Base-by-base conservation (phyloP, 306 rosid genomes). In the Geum urbanum region DNA sequence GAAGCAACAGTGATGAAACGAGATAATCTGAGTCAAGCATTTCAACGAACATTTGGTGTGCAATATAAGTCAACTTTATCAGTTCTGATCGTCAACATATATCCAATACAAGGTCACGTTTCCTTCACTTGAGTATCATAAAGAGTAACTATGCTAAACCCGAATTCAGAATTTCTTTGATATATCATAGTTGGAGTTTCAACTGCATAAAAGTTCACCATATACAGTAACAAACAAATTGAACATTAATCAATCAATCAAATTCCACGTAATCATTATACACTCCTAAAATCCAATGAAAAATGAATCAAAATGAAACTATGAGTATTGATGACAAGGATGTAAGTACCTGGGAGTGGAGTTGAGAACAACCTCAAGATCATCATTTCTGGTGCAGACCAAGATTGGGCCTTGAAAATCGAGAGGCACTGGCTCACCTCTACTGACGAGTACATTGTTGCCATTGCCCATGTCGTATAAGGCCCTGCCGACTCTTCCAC, bases 311-410 rank as follows among this genome's bases (percentile, higher is more conserved):
- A 27, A 27, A 27, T 27, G 32, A 27, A 27, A 27, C 32, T 27
- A 27, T 27, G 32, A 27, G 32, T 27, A 27, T 27, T 27, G 32
- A 27, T 27, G 32, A 27, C 32, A 27, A 27, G 57, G 24, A 24
- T 13, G 51, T 19, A 44, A 46, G 9, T 75, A 92, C 98, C 49
- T 78, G 40, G 98, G 98, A 63, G 95, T 94, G 12, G 87, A 74
- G 16, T 87, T 76, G 55, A 94, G 96, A 45, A 94, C 96, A 10
- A 81, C 86, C 4, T 94, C 96, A 10, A 94, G 98, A 84, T 94
- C 97, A 56, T 94, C 98, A 69, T 94, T 94, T 52, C 98, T 79
- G 0, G 98, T 94, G 73, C 98, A 94, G 2, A 90, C 96, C 32
- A 90, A 78, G 53, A 94, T 88, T 9, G 98, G 98, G 11, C 98